Percentiles rank a stretch among this genome's conserved stretches.
These are phyloP conservation scores for Fusarium caatingaense DNA, from an alignment of 2,329 filamentous ascomycete genomes.

Conservation along the genomic window DNA sequence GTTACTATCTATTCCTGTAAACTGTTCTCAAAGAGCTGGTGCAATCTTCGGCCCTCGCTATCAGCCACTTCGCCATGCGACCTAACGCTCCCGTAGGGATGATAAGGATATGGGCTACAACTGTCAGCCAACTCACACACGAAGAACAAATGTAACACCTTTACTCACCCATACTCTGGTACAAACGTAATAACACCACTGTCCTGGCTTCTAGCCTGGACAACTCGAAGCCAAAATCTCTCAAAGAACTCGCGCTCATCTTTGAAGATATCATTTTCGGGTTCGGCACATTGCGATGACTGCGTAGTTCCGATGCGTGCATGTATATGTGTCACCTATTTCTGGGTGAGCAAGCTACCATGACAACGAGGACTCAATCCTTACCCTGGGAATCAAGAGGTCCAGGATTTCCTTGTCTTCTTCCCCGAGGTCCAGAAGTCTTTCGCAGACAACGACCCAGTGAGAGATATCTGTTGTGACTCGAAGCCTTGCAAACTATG, in stretches of 20 bases:
- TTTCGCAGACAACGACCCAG: neutral
- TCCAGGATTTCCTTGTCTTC: neutral
- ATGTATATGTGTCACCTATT: neutral
- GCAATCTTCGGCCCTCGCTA: neutral
- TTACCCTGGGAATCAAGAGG: neutral
- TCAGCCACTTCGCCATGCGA: neutral
- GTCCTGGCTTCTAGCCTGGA: neutral
- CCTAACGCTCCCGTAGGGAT: neutral
- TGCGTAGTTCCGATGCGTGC: neutral
- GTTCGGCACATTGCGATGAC: neutral
- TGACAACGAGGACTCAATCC: neutral
- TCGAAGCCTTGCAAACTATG: neutral
- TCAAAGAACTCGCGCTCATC: constrained; percentile 1
- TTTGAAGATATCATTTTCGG: neutral
- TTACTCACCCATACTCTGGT: neutral
- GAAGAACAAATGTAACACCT: fast-evolving
- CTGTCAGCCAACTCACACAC: neutral
- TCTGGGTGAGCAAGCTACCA: fast-evolving
- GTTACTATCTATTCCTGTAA: neutral
- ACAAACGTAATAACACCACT: neutral
- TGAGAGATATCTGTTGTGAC: neutral
- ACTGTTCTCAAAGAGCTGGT: neutral
- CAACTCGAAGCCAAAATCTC: neutral
- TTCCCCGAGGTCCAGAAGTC: neutral
- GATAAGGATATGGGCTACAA: neutral